Evolutionary conservation across 176 grass and related monocot genomes (phyloP), one percentile per base, ranked within the genome.

Genomic region (Oryza longistaminata): DNA sequence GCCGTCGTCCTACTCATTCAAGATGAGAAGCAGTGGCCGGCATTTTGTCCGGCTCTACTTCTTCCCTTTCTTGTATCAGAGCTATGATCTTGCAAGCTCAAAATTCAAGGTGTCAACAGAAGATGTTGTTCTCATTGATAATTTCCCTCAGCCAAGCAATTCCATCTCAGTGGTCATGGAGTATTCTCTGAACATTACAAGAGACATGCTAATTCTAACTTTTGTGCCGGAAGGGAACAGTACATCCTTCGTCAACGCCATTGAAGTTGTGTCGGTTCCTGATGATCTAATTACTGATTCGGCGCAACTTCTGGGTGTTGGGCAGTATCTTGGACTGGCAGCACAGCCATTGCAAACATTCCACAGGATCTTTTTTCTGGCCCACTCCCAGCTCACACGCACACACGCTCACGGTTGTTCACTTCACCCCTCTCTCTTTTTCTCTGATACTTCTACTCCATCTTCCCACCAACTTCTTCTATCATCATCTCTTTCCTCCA

Each of bases 31-130:
- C 66, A 72, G 7, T 4, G 96, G 96, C 21, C 87, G 91, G 37
- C 96, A 98, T 84, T 98, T 94, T 25, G 90, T 98, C 73, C 87
- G 93, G 34, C 90, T 98, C 22, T 66, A 92, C 74, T 98, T 93
- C 89, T 90, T 86, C 55, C 66, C 91, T 8, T 72, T 93, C 74
- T 85, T 66, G 4, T 85, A 87, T 87, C 89, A 94, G 11, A 83
- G 70, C 81, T 85, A 95, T 37, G 92, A 97, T 82, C 90, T 97
- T 12, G 68, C 62, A 34, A 64, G 21, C 0, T 86, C 92, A 1
- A 85, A 68, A 16, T 82, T 98, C 83, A 92, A 90, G 6, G 89
- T 98, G 52, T 89, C 92, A n/a, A 95, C 93, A 0, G 73, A 95
- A 71, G 91, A 95, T 24, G 85, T 83, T 10, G 93, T 98, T 71